Percentiles rank a stretch among this genome's conserved stretches.
Conservation (phyloP, 2,329 filamentous ascomycete genomes). For the Simplicillium aogashimaense region DNA sequence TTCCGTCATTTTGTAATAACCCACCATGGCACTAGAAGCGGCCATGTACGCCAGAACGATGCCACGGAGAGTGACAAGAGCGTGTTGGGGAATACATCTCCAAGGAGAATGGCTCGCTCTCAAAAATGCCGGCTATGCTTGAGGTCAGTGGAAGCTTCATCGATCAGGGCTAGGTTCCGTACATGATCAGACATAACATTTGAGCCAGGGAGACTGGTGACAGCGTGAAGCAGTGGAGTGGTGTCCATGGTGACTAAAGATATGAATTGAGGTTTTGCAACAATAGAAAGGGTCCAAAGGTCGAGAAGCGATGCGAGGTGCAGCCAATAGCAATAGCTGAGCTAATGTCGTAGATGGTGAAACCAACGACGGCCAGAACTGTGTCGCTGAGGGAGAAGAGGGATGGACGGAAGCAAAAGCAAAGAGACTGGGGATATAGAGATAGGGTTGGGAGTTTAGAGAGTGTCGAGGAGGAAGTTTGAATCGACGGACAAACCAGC, state of each 20-base stretch:
- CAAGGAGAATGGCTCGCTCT: constrained; percentile 43
- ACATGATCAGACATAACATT: constrained; percentile 25
- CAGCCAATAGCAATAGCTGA: neutral
- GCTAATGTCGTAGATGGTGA: neutral
- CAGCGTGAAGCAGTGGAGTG: constrained; percentile 21
- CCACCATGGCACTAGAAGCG: constrained; percentile 27
- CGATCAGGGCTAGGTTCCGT: constrained; percentile 3
- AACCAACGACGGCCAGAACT: too few species aligned
- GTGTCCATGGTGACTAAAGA: constrained; percentile 17
- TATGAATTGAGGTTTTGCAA: neutral
- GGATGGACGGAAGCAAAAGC: too few species aligned
- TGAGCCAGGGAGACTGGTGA: constrained; percentile 19
- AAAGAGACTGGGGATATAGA: too few species aligned
- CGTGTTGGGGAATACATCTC: constrained; percentile 33
- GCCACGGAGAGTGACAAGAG: constrained; percentile 33
- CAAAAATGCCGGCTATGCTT: constrained; percentile 35
- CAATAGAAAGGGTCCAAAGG: neutral
- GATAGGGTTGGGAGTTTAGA: constrained; percentile 6
- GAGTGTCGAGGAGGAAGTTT: neutral
- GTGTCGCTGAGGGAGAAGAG: too few species aligned
- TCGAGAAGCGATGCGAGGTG: too few species aligned
- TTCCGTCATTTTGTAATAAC: constrained; percentile 34
- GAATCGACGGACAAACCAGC: too few species aligned
- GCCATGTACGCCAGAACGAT: constrained; percentile 32
- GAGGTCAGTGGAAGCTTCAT: neutral